Evolutionary conservation across 2,329 filamentous ascomycete species (phyloP).

Genomic region (Cercospora berteroae): DNA sequence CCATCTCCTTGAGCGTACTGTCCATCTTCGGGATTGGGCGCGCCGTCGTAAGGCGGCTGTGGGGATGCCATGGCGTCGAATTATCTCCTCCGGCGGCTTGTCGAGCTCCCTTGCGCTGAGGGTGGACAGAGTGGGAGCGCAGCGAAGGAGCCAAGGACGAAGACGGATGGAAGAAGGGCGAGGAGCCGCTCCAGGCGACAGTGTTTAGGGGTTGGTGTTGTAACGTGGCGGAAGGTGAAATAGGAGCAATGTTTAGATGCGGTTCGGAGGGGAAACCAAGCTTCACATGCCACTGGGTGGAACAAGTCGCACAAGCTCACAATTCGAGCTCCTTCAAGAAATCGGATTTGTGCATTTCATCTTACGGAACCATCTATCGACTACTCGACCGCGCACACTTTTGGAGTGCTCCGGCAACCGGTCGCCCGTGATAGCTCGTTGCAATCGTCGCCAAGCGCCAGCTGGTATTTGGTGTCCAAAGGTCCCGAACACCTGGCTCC

Average conservation of each 20-base stretch:
- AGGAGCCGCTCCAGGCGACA: slow-evolving; percentile 7
- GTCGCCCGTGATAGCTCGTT: background rate
- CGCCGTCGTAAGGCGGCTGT: slow-evolving; percentile 20
- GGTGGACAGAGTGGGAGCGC: background rate
- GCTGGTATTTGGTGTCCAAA: slow-evolving; percentile 5
- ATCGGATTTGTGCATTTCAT: background rate
- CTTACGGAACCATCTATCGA: background rate
- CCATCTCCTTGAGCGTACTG: slow-evolving; percentile 28
- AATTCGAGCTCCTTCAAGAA: background rate
- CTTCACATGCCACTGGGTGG: slow-evolving; percentile 6
- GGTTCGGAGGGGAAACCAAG: slow-evolving; percentile 8
- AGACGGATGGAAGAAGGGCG: background rate
- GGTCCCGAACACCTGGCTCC: slow-evolving; percentile 3
- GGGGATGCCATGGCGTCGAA: slow-evolving; percentile 19
- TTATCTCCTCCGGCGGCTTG: background rate
- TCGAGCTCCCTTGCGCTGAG: background rate
- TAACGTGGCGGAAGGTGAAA: slow-evolving; percentile 8
- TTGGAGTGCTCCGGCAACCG: background rate
- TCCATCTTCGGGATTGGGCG: slow-evolving; percentile 19
- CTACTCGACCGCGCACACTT: background rate
- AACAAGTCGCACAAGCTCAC: slow-evolving; percentile 1
- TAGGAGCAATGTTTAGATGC: slow-evolving; percentile 9
- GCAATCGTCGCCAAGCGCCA: background rate
- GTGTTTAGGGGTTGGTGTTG: slow-evolving; percentile 3
- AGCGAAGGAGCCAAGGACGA: background rate